Evolutionary conservation across 176 grass and related monocot species (phyloP), one percentile per base, ranked within the genome.

Genomic region (Ensete glaucum): DNA sequence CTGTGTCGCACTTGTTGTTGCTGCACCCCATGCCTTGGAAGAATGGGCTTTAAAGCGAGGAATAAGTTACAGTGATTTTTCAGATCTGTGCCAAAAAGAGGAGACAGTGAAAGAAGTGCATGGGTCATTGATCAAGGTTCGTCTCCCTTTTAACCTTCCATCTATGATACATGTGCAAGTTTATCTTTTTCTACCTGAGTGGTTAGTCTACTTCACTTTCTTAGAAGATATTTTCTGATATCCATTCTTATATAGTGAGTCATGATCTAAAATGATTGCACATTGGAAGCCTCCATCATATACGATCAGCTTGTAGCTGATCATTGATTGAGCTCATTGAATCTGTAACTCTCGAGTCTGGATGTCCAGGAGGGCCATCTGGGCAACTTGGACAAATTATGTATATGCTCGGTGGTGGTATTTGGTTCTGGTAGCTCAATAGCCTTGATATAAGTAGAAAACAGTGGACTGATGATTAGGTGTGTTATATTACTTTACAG

Each of bases 31-130:
- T 25, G 86, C 89, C 53, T 62, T 98, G 24, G 83, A 89, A 85
- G 74, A 53, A 70, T 93, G 90, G 90, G 94, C 86, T 78, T 85
- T 79, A 9, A 82, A 85, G 16, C 81, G 87, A 87, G 82, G 84
- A 67, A 78, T 93, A 19, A 21, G 53, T 8, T 83, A 83, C 59
- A 62, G 27, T 27, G 72, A 84, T 74, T 81, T 89, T 16, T 12
- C 75, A 1, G 78, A 98, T 62, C 64, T 98, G 54, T 98, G 90
- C 63, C 84, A 89, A 78, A 93, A 78, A 67, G 85, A 87, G 71
- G 90, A 86, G 59, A 86, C 80, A 63, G 67, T 87, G 62, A 91
- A 83, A 91, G 90, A 98, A 87, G 90, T 93, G 16, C 94, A 87
- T 16, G 83, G 77, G 50, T 98, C 85, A n/a, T 85, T 93, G 71